Evolutionary conservation across 2,329 filamentous ascomycete species (phyloP).

Genomic region (Hypoxylon rubiginosum): DNA sequence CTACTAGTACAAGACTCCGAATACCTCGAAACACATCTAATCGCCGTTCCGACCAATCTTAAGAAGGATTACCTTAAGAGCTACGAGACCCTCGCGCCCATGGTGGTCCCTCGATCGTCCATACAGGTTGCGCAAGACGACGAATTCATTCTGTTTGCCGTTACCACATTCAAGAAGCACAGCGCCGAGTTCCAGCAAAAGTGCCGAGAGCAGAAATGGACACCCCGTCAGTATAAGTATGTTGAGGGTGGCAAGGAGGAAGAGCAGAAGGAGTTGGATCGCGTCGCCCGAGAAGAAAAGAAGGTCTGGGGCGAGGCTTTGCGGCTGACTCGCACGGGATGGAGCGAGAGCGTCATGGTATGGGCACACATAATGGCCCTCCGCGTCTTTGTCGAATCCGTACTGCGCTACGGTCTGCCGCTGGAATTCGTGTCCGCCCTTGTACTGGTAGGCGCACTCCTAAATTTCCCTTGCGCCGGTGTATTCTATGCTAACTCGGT

Average conservation of each 20-base stretch:
- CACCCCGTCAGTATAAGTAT: conserved; percentile 93
- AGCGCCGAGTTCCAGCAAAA: conserved; percentile 90
- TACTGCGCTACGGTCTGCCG: conserved; percentile 94
- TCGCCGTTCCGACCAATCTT: conserved; percentile 84
- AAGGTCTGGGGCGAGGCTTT: conserved; percentile 95
- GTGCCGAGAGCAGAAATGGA: conserved; percentile 93
- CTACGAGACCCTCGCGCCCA: conserved; percentile 89
- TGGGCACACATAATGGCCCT: conserved; percentile 94
- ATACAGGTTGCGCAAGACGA: conserved; percentile 84
- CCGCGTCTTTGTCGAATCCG: conserved; percentile 96
- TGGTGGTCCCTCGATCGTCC: conserved; percentile 94
- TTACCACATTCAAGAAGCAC: conserved; percentile 94
- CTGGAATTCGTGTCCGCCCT: conserved; percentile 89
- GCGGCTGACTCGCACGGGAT: conserved; percentile 88
- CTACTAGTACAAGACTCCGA: conserved; percentile 90
- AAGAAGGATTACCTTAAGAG: conserved; percentile 90
- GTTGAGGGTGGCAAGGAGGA: conserved; percentile 90
- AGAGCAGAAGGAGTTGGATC: conserved; percentile 87
- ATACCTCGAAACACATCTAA: conserved; percentile 94
- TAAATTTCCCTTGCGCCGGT: conserved; percentile 22
- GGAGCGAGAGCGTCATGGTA: conserved; percentile 95
- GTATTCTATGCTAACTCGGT: conserved; percentile 4
- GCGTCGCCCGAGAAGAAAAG: conserved; percentile 84
- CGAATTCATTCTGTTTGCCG: conserved; percentile 89
- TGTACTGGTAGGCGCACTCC: conserved; percentile 75